Conservation (phyloP, 371 early-diverging fungal genomes). For the Capniomyces stellatus region DNA sequence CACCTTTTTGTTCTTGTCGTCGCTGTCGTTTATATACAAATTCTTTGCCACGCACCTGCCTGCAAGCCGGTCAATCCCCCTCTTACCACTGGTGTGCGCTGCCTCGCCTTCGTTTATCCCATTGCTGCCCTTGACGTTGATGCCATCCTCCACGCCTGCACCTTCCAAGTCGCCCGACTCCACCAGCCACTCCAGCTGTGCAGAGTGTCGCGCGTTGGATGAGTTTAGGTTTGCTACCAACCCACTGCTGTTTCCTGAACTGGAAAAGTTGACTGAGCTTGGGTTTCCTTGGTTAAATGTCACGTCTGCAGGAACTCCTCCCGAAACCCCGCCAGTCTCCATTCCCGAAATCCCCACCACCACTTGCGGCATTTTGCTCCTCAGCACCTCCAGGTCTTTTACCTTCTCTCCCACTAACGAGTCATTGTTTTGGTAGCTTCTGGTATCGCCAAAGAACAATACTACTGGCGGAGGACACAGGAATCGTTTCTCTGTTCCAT, state of each 20-base stretch:
- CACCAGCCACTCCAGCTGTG: conserved; percentile 4
- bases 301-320: neutral
- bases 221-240: neutral
- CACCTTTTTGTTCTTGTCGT: conserved; percentile 60
- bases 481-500: conserved; percentile 70
- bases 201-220: conserved; percentile 2
- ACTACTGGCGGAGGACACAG: conserved; percentile 70
- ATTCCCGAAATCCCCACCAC: neutral
- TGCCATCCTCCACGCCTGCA: neutral
- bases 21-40: conserved; percentile 63
- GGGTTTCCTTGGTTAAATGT: neutral
- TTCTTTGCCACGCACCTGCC: conserved; percentile 68
- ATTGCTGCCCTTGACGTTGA: neutral
- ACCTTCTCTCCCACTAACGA: neutral
- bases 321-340: neutral
- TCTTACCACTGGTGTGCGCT: conserved; percentile 3
- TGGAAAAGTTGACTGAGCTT: neutral
- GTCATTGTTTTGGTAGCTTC: neutral
- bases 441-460: conserved; percentile 42
- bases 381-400: neutral
- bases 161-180: neutral
- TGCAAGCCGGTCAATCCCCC: conserved; percentile 9
- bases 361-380: neutral
- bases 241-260: neutral
- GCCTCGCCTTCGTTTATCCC: conserved; percentile 10